A percentile compares a stretch with the other conserved stretches of the same genome.
These are phyloP conservation scores for Basidioascus undulatus DNA, from an alignment of 768 basidiomycete genomes.

Conservation along the genomic window DNA sequence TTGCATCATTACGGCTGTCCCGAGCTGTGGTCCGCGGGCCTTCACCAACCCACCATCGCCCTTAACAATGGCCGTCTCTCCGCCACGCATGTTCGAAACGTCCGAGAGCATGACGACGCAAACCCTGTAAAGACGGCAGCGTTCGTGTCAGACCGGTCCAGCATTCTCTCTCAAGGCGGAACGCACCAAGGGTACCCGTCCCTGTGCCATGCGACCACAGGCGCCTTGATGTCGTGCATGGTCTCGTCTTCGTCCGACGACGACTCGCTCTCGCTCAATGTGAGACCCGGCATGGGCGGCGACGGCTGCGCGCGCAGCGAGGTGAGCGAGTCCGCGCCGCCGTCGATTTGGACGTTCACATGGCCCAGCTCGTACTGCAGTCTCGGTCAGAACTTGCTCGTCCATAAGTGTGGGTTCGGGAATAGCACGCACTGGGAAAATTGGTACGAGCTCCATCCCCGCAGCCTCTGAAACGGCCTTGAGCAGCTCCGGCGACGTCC, in stretches of 20 bases:
- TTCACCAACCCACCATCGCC: conserved; percentile 5
- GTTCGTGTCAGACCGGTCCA: no score
- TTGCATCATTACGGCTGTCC: conserved; percentile 4
- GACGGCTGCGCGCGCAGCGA: background rate
- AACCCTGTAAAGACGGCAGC: no score
- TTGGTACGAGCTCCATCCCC: conserved; percentile 7
- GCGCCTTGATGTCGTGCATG: background rate
- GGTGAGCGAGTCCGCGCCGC: background rate
- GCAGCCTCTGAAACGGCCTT: conserved; percentile 4
- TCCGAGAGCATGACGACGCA: conserved; percentile 6
- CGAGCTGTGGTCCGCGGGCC: conserved; percentile 3
- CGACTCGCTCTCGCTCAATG: background rate
- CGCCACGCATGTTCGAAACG: conserved; percentile 4
- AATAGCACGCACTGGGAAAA: background rate
- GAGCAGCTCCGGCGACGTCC: conserved; percentile 4
- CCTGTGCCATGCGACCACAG: background rate
- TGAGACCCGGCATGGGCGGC: background rate
- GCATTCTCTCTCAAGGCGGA: no score
- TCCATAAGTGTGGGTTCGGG: background rate
- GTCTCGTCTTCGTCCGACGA: background rate
- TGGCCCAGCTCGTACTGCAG: conserved; percentile 4
- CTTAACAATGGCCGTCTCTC: conserved; percentile 4
- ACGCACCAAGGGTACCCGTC: no score
- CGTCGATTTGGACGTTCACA: conserved; percentile 2
- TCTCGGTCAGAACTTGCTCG: background rate